Conservation (phyloP, 2,329 filamentous ascomycete species). For the Pseudocercospora crystallina region DNA sequence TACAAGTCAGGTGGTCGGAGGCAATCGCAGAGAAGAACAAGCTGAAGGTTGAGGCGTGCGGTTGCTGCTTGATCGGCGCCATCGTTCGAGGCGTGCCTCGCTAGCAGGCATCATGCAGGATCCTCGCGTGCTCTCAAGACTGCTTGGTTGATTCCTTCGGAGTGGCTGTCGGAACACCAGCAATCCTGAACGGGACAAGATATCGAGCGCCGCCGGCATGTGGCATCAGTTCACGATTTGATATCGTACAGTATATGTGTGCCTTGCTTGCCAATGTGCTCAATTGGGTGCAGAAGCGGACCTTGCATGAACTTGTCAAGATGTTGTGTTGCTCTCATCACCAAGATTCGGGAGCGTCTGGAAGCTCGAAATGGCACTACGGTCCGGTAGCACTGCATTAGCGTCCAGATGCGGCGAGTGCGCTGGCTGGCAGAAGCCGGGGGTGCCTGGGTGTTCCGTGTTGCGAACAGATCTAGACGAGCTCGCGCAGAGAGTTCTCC, state of each 20-base stretch:
- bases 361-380: slow-evolving; percentile 7
- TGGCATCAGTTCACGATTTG: no score
- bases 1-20: slow-evolving; percentile 13
- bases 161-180: slow-evolving; percentile 15
- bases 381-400: slow-evolving; percentile 12
- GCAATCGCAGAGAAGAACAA: slow-evolving; percentile 2
- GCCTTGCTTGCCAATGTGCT: slow-evolving; percentile 5
- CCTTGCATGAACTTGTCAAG: slow-evolving; percentile 12
- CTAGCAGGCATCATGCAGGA: slow-evolving; percentile 21
- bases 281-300: neutral
- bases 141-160: slow-evolving; percentile 15
- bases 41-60: slow-evolving; percentile 14
- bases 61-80: slow-evolving; percentile 9
- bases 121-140: slow-evolving; percentile 19
- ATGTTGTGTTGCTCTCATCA: slow-evolving; percentile 3
- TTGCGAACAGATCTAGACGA: no score
- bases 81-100: slow-evolving; percentile 10
- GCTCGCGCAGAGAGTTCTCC: slow-evolving; percentile 1
- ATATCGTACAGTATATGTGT: neutral
- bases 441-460: neutral
- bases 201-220: no score
- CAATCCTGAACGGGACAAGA: no score
- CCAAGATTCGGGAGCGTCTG: slow-evolving; percentile 1
- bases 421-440: neutral
- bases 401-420: slow-evolving; percentile 2